Evolutionary conservation across 192 early-diverging fungal genomes (phyloP).

Genomic region (Coemansia sp.): DNA sequence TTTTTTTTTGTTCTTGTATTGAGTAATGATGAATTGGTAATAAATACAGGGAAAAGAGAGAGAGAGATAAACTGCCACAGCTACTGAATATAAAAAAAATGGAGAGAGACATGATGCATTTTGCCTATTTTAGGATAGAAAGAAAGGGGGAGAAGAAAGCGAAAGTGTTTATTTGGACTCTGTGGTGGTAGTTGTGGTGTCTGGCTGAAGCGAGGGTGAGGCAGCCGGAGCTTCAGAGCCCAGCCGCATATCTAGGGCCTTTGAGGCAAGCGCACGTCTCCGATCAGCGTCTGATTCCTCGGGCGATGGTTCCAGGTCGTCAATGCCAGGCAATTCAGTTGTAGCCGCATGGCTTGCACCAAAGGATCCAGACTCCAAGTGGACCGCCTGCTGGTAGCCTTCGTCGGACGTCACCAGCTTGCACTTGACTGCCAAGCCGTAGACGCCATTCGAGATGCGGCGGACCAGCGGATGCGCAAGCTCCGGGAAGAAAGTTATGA

Average conservation of each 20-base stretch:
- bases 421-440: slow-evolving; percentile 29
- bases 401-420: slow-evolving; percentile 41
- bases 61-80: not conserved
- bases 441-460: slow-evolving; percentile 22
- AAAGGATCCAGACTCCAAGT: slow-evolving; percentile 14
- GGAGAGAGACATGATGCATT: not conserved
- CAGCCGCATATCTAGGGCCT: slow-evolving; percentile 46
- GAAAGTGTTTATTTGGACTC: slow-evolving; percentile 5
- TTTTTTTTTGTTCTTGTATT: no score
- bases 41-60: not conserved
- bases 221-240: slow-evolving; percentile 3
- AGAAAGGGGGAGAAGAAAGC: not conserved
- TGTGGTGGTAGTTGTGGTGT: not conserved
- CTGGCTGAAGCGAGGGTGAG: not conserved
- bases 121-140: slow-evolving; percentile 2
- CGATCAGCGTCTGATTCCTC: slow-evolving; percentile 42
- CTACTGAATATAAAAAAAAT: not conserved
- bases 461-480: slow-evolving; percentile 36
- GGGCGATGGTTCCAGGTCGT: not conserved
- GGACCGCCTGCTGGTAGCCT: slow-evolving; percentile 41
- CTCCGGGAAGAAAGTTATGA: slow-evolving; percentile 91
- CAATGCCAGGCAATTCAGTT: not conserved
- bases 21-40: not conserved
- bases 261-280: slow-evolving; percentile 44
- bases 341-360: not conserved